Conservation (phyloP, 2,329 filamentous ascomycete species). For the Plenodomus lindquistii region DNA sequence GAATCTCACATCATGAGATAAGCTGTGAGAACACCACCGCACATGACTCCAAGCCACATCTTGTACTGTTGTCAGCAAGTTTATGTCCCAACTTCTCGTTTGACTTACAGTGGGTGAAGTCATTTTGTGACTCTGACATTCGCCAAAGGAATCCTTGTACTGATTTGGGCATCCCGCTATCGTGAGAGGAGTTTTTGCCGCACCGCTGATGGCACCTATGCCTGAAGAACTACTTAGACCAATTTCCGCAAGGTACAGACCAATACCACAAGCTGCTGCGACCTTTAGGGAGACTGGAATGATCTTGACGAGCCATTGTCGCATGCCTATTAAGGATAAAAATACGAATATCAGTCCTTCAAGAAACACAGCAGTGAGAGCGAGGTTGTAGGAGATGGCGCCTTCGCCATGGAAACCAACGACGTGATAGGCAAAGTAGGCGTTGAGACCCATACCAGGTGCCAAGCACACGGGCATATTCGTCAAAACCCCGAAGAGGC, state of each 20-base stretch:
- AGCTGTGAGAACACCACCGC: constrained; percentile 77
- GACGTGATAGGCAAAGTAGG: constrained; percentile 82
- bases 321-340: constrained; percentile 76
- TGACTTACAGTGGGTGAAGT: constrained; percentile 65
- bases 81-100: background rate
- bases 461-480: constrained; percentile 62
- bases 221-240: constrained; percentile 78
- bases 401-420: constrained; percentile 78
- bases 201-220: constrained; percentile 75
- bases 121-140: constrained; percentile 75
- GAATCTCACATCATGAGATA: constrained; percentile 67
- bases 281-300: constrained; percentile 85
- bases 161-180: constrained; percentile 74
- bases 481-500: constrained; percentile 79
- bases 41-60: constrained; percentile 89
- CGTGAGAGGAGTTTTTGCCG: constrained; percentile 66
- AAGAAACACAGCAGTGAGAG: constrained; percentile 83
- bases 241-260: constrained; percentile 76
- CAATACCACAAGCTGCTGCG: constrained; percentile 83
- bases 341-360: constrained; percentile 85
- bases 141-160: constrained; percentile 51
- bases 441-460: constrained; percentile 64
- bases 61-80: constrained; percentile 19
- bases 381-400: constrained; percentile 71
- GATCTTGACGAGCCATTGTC: constrained; percentile 83